Conservation (phyloP, 2,329 filamentous ascomycete genomes). For the Corniculantispora saksenae region DNA sequence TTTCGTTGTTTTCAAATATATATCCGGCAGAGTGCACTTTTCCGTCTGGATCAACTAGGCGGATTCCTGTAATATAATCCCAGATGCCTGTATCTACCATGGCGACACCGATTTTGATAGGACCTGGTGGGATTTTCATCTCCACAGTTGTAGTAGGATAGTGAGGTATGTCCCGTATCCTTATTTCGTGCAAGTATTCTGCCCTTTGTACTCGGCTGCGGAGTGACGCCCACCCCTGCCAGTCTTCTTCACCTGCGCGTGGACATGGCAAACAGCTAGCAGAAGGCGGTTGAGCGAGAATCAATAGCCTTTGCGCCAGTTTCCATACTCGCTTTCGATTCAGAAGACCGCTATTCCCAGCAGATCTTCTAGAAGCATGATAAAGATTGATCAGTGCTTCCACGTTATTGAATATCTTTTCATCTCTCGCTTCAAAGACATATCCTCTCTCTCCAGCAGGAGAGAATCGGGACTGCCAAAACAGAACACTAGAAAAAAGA, state of each 20-base stretch:
- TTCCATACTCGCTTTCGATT: not conserved
- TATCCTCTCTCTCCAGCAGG: not conserved
- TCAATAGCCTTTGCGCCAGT: not conserved
- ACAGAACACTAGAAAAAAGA: not conserved
- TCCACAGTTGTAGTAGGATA: constrained; percentile 1
- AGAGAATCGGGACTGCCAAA: not conserved
- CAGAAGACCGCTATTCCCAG: not conserved
- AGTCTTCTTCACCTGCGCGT: not conserved
- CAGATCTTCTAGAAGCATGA: not conserved
- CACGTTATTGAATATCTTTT: not conserved
- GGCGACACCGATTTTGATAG: not conserved
- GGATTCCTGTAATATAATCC: constrained; percentile 5
- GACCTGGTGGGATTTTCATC: not conserved
- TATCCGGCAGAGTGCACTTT: not conserved
- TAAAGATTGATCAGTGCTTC: not conserved
- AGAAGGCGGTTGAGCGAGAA: not conserved
- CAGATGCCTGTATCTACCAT: not conserved
- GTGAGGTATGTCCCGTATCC: not conserved
- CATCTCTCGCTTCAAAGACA: not conserved
- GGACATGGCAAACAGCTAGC: too few species aligned
- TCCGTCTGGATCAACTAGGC: not conserved
- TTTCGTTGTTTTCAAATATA: not conserved
- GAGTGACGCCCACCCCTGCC: not conserved
- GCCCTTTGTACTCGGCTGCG: not conserved
- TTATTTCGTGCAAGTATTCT: not conserved